Evolutionary conservation across 345 rosid species (phyloP).

Genomic region (Lumnitzera racemosa): DNA sequence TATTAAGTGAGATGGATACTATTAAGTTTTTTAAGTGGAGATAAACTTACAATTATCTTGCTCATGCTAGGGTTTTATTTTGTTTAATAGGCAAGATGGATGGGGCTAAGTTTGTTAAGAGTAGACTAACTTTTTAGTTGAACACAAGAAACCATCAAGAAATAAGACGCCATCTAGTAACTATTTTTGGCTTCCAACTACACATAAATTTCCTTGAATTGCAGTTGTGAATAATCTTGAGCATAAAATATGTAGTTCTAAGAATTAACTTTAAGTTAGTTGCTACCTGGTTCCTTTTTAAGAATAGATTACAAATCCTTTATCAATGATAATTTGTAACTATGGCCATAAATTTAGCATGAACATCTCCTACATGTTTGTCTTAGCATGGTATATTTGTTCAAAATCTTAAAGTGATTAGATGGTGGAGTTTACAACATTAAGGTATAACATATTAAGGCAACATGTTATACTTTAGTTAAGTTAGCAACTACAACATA

Average conservation of each 20-base stretch:
- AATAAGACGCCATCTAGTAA: constrained; percentile 33
- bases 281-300: constrained; percentile 8
- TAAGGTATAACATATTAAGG: no score
- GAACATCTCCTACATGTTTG: no score
- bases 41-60: background rate
- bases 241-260: constrained; percentile 22
- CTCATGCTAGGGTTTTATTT: background rate
- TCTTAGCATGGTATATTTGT: no score
- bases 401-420: no score
- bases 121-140: background rate
- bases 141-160: constrained; percentile 32
- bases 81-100: background rate
- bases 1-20: background rate
- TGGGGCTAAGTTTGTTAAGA: background rate
- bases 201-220: constrained; percentile 14
- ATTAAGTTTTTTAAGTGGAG: background rate
- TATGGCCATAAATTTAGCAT: no score
- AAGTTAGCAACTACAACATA: no score
- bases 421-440: no score
- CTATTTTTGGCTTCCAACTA: constrained; percentile 35
- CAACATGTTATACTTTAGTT: no score
- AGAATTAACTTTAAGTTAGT: constrained; percentile 25
- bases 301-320: no score
- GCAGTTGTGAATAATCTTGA: constrained; percentile 25
- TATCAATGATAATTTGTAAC: no score